A percentile compares a stretch with the other conserved stretches of the same genome.
Evolutionary conservation across 202 grass and related monocot genomes (phyloP).

Genomic region (Eragrostis tef): DNA sequence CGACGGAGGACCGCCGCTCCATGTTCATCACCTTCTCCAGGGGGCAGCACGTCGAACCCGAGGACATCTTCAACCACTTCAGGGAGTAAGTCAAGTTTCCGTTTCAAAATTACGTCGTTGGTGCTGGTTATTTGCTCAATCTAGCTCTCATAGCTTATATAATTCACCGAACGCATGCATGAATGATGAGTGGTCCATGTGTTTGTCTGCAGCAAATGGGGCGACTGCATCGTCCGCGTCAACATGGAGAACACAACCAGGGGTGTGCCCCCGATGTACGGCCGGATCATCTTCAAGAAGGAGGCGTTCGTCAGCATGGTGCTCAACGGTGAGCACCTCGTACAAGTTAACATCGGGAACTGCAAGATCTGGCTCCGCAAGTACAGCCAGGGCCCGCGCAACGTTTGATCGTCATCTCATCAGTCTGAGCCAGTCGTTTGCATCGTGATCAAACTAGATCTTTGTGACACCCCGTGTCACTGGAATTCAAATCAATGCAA

Average conservation of each 20-base stretch:
- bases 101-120: no score
- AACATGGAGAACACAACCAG: slow-evolving; percentile 57
- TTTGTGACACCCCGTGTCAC: no score
- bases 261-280: slow-evolving; percentile 40
- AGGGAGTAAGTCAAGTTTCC: slow-evolving; percentile 41
- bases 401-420: no score
- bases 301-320: slow-evolving; percentile 52
- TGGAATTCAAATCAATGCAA: no score
- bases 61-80: slow-evolving; percentile 61
- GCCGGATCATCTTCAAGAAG: slow-evolving; percentile 64
- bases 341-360: slow-evolving; percentile 46
- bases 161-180: not conserved
- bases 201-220: slow-evolving; percentile 54
- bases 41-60: slow-evolving; percentile 43
- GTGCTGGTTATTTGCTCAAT: no score
- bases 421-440: not conserved
- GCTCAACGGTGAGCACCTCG: slow-evolving; percentile 48
- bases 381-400: slow-evolving; percentile 46
- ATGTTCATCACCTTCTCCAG: slow-evolving; percentile 69
- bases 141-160: no score
- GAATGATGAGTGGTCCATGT: no score
- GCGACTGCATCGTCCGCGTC: slow-evolving; percentile 64
- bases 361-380: slow-evolving; percentile 67
- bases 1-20: slow-evolving; percentile 55
- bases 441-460: not conserved